phyloP scores from a whole-genome alignment of 1,284 basidiomycete species.

The Ustilago lituana region DNA sequence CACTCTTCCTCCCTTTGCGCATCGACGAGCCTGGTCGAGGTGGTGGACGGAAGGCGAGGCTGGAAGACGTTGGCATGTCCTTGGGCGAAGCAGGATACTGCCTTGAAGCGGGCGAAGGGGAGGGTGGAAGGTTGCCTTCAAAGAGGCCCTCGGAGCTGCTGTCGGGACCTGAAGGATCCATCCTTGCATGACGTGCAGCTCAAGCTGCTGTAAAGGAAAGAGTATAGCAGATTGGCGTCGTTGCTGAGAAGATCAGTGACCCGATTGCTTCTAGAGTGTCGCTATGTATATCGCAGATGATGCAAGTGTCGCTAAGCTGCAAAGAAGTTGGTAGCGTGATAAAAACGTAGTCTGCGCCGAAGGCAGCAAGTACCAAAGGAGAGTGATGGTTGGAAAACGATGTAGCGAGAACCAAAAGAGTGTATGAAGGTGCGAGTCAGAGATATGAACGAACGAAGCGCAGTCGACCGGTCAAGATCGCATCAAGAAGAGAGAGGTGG shows the following conservation, averaged over 20 bases:
- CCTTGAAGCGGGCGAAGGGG: conserved; percentile 42
- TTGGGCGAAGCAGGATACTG: conserved; percentile 43
- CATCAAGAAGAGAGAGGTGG: no score
- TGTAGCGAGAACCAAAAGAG: not conserved
- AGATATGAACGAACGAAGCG: not conserved
- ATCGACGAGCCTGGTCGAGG: conserved; percentile 49
- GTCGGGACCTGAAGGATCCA: conserved; percentile 39
- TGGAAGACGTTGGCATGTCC: conserved; percentile 32
- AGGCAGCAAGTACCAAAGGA: conserved; percentile 1
- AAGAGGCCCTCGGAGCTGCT: conserved; percentile 49
- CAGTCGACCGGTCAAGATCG: not conserved
- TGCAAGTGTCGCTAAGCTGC: not conserved
- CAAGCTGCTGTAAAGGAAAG: conserved; percentile 12
- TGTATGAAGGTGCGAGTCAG: not conserved
- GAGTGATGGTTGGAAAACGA: no score
- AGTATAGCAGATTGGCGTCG: no score
- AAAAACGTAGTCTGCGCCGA: no score
- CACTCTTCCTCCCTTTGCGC: conserved; percentile 50
- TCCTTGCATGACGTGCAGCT: conserved; percentile 11
- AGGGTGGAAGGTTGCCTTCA: conserved; percentile 43
- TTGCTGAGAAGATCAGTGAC: no score
- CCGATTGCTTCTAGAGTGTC: no score
- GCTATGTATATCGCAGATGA: no score
- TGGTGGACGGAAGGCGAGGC: conserved; percentile 46
- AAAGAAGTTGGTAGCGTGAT: not conserved